These are phyloP conservation scores for Volvariella volvacea DNA, from an alignment of 1,284 basidiomycete species.

Conservation along the genomic window DNA sequence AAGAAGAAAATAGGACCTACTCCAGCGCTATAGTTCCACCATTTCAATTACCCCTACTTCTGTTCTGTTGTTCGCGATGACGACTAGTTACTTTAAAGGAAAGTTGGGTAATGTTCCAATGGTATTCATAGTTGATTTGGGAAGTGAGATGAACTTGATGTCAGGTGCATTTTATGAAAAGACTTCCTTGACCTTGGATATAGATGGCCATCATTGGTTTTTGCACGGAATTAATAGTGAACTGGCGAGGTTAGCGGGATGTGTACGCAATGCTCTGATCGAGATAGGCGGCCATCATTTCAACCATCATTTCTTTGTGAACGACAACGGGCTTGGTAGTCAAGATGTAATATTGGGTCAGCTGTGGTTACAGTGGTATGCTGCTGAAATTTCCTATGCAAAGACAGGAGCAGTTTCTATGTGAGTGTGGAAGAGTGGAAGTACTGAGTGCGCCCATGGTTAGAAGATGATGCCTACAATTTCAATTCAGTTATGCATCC, in stretches of 20 bases:
- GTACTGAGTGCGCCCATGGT: constrained; percentile 4
- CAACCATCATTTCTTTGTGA: constrained; percentile 23
- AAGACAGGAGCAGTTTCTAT: constrained; percentile 9
- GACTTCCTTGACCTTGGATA: constrained; percentile 13
- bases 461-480: neutral
- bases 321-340: constrained; percentile 6
- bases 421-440: constrained; percentile 16
- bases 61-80: constrained; percentile 8
- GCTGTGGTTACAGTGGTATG: constrained; percentile 21
- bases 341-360: constrained; percentile 23
- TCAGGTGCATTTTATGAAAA: constrained; percentile 1
- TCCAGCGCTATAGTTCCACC: neutral
- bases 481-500: neutral
- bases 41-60: neutral
- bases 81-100: constrained; percentile 8
- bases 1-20: neutral
- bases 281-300: constrained; percentile 17
- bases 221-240: constrained; percentile 20
- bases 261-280: constrained; percentile 14
- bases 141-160: constrained; percentile 18
- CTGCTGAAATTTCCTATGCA: constrained; percentile 14
- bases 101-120: neutral
- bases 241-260: constrained; percentile 14
- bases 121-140: constrained; percentile 14
- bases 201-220: constrained; percentile 19